Evolutionary conservation across 768 basidiomycete genomes (phyloP), one percentile per base, ranked within the genome.

Genomic region (Rhodosporidiobolus sp.): DNA sequence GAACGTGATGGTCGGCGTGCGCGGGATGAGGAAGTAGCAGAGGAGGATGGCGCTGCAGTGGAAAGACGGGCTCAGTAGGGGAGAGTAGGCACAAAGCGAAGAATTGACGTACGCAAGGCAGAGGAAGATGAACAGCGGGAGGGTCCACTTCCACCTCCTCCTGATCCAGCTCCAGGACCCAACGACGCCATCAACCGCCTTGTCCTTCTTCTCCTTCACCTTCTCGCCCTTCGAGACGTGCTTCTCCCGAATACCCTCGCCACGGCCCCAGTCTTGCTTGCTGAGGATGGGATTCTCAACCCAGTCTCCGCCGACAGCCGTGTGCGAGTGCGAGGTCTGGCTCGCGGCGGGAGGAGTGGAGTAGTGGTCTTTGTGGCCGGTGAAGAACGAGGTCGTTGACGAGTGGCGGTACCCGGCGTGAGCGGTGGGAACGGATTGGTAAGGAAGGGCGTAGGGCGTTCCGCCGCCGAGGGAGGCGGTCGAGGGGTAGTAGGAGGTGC

Each of bases 21-120:
- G 65, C 0, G 71, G 71, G n/a, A 72, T 60, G 34, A 63, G 58
- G 52, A 72, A 72, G 57, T 68, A 72, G 61, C 67, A 55, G 30
- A 63, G 32, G 26, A 72, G 20, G 66, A 72, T 64, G 28, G 49
- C 35, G 48, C 70, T 72, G 65, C 24, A 43, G 38, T 43, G 38
- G n/a, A 17, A 30, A 10, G 22, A 34, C n/a, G 38, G 43, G 19
- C 1, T 20, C 7, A 12, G 6, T 26, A n/a, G 34, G n/a, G 2
- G 32, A 3, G 28, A 11, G 9, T 1, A 1, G 17, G 16, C 1
- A 34, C 30, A 20, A 19, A 8, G 19, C 3, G 26, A 17, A 50
- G 7, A 35, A 28, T 5, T 12, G 34, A 71, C 70, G 43, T 43
- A 72, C 71, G 62, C 71, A 22, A 72, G 56, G 43, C 34, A 2